Conservation (phyloP, 768 basidiomycete genomes). For the Trichaptum fuscoviolaceum region DNA sequence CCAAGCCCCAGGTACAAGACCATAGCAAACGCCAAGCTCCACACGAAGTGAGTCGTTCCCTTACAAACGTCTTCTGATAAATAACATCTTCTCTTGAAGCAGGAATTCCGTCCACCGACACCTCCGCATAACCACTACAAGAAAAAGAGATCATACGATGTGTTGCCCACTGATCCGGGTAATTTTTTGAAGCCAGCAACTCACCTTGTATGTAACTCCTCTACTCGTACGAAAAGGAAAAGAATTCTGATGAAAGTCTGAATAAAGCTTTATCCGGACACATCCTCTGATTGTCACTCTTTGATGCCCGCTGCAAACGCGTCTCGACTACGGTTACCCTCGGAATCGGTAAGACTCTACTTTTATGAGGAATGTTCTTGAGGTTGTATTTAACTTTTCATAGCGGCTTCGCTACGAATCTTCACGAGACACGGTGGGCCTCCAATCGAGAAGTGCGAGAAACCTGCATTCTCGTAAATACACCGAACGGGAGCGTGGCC, state of each 20-base stretch:
- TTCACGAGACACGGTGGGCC: not conserved
- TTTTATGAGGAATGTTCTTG: not conserved
- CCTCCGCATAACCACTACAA: not conserved
- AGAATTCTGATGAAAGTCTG: not conserved
- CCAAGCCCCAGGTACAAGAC: not conserved
- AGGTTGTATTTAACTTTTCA: not conserved
- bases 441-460: not conserved
- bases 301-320: not conserved
- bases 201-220: not conserved
- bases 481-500: not conserved
- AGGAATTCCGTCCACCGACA: not conserved
- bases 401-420: not conserved
- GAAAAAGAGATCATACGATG: not conserved
- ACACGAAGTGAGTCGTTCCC: not conserved
- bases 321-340: not conserved
- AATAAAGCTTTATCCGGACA: not conserved
- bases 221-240: not conserved
- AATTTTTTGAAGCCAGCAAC: not conserved
- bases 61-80: not conserved
- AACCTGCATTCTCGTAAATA: not conserved
- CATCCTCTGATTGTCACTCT: not conserved
- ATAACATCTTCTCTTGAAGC: not conserved
- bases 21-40: not conserved
- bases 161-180: not conserved
- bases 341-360: not conserved